Evolutionary conservation across 139 green algal genomes (phyloP), one percentile per base, ranked within the genome.

Genomic region (Gonium pectorale): DNA sequence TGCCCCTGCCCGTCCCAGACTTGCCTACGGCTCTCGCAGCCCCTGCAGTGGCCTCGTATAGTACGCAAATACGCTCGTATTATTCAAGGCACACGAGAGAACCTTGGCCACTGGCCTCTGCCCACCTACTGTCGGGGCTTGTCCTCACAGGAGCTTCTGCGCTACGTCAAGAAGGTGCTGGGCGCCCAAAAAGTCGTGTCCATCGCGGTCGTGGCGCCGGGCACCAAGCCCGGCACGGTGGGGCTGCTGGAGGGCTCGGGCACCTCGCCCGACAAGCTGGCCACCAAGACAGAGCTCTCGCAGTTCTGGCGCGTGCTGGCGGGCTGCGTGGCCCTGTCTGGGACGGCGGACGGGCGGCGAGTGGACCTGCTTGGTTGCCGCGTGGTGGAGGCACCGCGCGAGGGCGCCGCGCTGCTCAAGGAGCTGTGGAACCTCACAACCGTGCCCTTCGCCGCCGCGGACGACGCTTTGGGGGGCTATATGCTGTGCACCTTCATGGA

Each of bases 221-320:
- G 85, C 37, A 79, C 37, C 67, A 81, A 83, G 67, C 88, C 88
- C 19, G 88, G 88, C 21, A 37, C 31, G 13, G 84, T 91, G 43
- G 78, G 64, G 4, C 63, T 88, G 26, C 43, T 88, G 54, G 78
- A 89, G 43, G 78, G 78, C 24, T 9, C 35, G 8, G 67, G 29
- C n/a, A 92, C 88, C 38, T 87, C 69, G 0, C 71, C 80, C 3
- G 80, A 88, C 5, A 88, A 88, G 81, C 80, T 92, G 62, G 33
- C 40, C 43, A 35, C 69, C 31, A 81, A 69, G 31, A 67, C 49
- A 22, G 88, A 92, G 81, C 69, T 92, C 51, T 63, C 68, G 5
- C 88, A 92, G 52, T 92, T 92, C 78, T 92, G 88, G 88, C 75
- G 88, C 2, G 85, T 88, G 60, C 54, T 92, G 35, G 59, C 88